Evolutionary conservation across 192 early-diverging fungal genomes (phyloP).

Genomic region (Podila clonocystis): DNA sequence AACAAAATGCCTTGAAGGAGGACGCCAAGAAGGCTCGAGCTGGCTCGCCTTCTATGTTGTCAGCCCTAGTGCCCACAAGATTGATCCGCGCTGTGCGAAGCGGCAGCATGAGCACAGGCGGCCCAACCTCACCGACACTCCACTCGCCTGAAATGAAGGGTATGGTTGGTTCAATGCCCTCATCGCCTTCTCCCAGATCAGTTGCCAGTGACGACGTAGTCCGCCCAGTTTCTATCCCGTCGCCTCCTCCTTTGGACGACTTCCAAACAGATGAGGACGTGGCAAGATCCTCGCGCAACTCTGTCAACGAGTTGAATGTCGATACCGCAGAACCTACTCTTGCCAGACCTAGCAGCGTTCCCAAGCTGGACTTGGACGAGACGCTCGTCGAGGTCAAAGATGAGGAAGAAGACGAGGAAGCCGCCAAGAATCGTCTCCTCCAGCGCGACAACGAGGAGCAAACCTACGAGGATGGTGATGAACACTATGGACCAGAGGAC

Average conservation of each 20-base stretch:
- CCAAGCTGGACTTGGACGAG: constrained; percentile 15
- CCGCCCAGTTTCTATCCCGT: constrained; percentile 15
- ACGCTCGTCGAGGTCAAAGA: constrained; percentile 31
- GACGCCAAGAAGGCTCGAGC: constrained; percentile 13
- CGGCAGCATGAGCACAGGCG: constrained; percentile 22
- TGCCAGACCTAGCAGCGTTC: constrained; percentile 17
- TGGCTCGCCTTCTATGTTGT: constrained; percentile 42
- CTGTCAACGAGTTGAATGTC: not conserved
- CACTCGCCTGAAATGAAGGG: constrained; percentile 27
- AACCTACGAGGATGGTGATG: constrained; percentile 13
- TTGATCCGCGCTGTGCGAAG: constrained; percentile 42
- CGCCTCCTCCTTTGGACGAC: constrained; percentile 8
- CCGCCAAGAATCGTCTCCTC: not conserved
- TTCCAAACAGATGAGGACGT: constrained; percentile 20
- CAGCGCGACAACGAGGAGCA: not conserved
- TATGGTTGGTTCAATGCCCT: constrained; percentile 4
- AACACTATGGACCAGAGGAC: constrained; percentile 46
- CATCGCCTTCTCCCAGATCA: not conserved
- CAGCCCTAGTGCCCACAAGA: constrained; percentile 35
- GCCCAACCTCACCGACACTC: not conserved
- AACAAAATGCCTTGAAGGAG: constrained; percentile 14
- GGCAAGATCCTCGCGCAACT: constrained; percentile 4
- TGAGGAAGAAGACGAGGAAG: constrained; percentile 40
- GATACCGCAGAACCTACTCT: not conserved
- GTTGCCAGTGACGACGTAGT: constrained; percentile 4